These are phyloP conservation scores for Amanita jacksonii DNA, from an alignment of 768 basidiomycete species.

Conservation along the genomic window DNA sequence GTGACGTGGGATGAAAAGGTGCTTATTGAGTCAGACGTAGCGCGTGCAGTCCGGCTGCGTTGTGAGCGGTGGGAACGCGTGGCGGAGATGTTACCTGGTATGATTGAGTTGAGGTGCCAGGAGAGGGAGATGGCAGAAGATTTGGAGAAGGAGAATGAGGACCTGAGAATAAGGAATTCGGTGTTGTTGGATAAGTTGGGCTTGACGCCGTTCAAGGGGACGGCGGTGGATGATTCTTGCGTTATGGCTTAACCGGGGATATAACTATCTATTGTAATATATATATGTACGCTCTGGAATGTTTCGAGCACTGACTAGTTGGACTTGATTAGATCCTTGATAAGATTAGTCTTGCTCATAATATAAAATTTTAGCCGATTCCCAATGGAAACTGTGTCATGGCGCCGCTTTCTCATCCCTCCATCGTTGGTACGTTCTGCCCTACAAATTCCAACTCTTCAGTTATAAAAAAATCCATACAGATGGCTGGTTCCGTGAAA, in stretches of 20 bases:
- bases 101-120: conserved; percentile 33
- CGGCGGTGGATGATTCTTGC: conserved; percentile 10
- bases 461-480: neutral
- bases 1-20: conserved; percentile 35
- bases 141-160: conserved; percentile 38
- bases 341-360: conserved; percentile 4
- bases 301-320: no score
- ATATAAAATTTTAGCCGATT: conserved; percentile 1
- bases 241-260: conserved; percentile 4
- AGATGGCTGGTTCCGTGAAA: conserved; percentile 96
- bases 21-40: conserved; percentile 4
- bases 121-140: conserved; percentile 29
- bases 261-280: neutral
- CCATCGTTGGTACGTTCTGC: conserved; percentile 35
- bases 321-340: neutral
- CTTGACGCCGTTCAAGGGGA: conserved; percentile 1
- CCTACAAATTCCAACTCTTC: neutral
- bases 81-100: conserved; percentile 29
- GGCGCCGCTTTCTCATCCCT: conserved; percentile 47
- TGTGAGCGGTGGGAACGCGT: conserved; percentile 34
- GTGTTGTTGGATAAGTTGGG: conserved; percentile 28
- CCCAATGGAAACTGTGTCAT: conserved; percentile 20
- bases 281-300: neutral
- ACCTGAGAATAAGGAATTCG: conserved; percentile 35
- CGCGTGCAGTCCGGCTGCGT: conserved; percentile 13